Percentiles rank a stretch among this genome's conserved stretches.
Evolutionary conservation across 164 flowering plant genomes (phyloP).

Genomic region (Macadamia integrifolia): DNA sequence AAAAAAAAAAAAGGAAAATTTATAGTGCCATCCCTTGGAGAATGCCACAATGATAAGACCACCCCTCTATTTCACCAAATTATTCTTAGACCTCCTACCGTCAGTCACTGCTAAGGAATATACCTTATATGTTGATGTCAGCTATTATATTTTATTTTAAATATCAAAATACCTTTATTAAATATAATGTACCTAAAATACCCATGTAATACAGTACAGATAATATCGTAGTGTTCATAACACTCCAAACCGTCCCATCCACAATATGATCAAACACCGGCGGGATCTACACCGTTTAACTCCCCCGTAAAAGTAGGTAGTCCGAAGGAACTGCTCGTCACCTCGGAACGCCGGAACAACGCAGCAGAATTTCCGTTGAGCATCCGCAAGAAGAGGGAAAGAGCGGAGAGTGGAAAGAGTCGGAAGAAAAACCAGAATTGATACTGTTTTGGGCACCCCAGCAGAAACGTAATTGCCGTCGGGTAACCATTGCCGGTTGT

Average conservation of each 20-base stretch:
- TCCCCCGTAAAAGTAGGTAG: slow-evolving; percentile 85
- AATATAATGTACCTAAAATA: no score
- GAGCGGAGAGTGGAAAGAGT: slow-evolving; percentile 68
- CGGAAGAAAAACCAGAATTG: slow-evolving; percentile 22
- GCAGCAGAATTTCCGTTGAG: slow-evolving; percentile 61
- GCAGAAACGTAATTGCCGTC: slow-evolving; percentile 44
- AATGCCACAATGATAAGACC: no score
- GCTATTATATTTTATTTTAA: no score
- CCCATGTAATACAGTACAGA: no score
- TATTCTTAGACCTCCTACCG: no score
- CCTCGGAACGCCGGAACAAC: slow-evolving; percentile 42
- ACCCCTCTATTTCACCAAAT: no score
- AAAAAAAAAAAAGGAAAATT: no score
- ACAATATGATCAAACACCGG: slow-evolving; percentile 92
- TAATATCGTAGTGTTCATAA: slow-evolving; percentile 59
- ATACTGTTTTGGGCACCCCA: slow-evolving; percentile 42
- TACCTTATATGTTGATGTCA: no score
- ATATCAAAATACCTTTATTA: no score
- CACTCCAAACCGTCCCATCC: slow-evolving; percentile 16
- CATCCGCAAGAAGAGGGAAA: slow-evolving; percentile 37
- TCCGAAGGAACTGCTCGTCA: slow-evolving; percentile 58
- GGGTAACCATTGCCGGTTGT: slow-evolving; percentile 55
- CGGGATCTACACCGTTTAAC: slow-evolving; percentile 43
- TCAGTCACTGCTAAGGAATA: no score
- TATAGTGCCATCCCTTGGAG: no score